Evolutionary conservation across 192 early-diverging fungal genomes (phyloP), one percentile per base, ranked within the genome.

Genomic region (Cladochytrium replicatum): DNA sequence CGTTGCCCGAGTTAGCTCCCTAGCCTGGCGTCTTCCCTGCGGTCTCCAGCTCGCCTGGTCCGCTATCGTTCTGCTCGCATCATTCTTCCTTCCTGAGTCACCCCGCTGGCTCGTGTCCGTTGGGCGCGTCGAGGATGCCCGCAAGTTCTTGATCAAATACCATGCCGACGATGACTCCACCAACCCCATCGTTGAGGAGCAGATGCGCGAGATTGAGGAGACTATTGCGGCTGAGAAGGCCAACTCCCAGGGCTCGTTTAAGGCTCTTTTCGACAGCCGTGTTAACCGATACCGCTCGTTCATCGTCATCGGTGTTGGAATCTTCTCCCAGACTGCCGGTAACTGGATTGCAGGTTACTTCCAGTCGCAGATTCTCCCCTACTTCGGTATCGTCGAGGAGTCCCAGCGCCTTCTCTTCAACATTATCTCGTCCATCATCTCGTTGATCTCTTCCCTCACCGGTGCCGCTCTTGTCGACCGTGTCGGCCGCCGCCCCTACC

Each of bases 71-170:
- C 58, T 78, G 25, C 54, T 71, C 50, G 67, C 71, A 31, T 32
- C 67, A 47, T 66, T 68, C 6, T 72, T 79, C 65, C 64, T 83
- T 34, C 78, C 81, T 28, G 80, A 70, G 54, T 89, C 89, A 3
- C 87, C 89, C 5, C 84, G 89, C 61, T 92, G 88, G 87, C 73
- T 92, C 41, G 66, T 86, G 28, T 70, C 74, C 52, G 48, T 82
- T 29, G 81, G 72, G 40, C 75, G 74, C 19, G 45, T 57, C 26
- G 88, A 88, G 26, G 80, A 92, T 55, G 82, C 81, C 2, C 68
- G 74, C 17, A 11, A 47, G 19, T 72, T 84, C 3, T 64, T 92
- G 27, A 81, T 81, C 9, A 67, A 82, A 27, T 62, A 87, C 52
- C 85, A 87, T 46, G 60, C 66, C 19, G 53, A 70, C 34, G 77